Evolutionary conservation across 306 rosid species (phyloP), one percentile per base, ranked within the genome.

Genomic region (Corylus avellana): DNA sequence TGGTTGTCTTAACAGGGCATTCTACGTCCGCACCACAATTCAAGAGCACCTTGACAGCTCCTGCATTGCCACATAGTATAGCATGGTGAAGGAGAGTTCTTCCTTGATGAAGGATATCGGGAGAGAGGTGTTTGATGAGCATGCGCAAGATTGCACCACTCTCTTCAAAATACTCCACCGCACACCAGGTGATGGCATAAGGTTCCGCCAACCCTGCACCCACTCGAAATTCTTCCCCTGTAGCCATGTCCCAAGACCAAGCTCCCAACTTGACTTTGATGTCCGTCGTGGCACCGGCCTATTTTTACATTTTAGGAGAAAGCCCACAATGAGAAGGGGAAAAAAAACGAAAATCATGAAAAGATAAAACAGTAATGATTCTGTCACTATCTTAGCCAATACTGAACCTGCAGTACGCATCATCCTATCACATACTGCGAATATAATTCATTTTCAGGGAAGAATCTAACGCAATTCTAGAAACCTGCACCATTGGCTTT

Each of bases 181-280:
- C 98, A 82, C 97, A 92, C 97, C 97, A 94, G 77, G 91, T 73
- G 63, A 92, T 80, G 49, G 82, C 86, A 83, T 91, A 94, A 57
- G 97, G 93, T 78, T 94, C 98, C 44, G 97, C 98, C 32, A 92
- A 86, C 54, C 98, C 97, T 39, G 98, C 98, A 79, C 98, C 98
- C 9, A 92, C 98, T 6, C 98, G 97, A 67, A 88, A 81, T 81
- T 94, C 98, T 83, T 94, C 97, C 53, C 95, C 98, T 0, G 95
- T 91, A 44, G 86, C 78, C 74, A 73, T 82, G 85, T 94, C 98
- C 97, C 98, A 94, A 44, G 92, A 90, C 98, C 98, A 94, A 47
- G 97, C 97, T 84, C 98, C 97, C 70, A 94, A 87, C 81, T 83
- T 87, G 55, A 91, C 95, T 68, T 75, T 73, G 4, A 72, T 75